These are phyloP conservation scores for Pinus taeda DNA, from an alignment of 75 land plant genomes.

Conservation along the genomic window DNA sequence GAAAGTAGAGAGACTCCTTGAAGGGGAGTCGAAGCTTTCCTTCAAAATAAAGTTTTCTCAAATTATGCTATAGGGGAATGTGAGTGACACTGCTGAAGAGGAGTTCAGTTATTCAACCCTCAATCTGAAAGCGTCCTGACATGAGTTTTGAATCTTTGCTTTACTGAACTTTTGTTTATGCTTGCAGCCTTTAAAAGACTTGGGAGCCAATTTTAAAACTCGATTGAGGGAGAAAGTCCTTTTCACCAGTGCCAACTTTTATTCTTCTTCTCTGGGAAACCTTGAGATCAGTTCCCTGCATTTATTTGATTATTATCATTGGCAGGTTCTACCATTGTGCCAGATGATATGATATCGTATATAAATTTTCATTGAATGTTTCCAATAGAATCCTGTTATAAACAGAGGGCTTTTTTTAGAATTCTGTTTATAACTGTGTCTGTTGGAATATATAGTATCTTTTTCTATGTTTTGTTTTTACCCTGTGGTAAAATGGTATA, in stretches of 20 bases:
- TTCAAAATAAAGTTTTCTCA: background rate
- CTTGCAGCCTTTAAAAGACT: background rate
- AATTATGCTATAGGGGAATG: conserved; percentile 1
- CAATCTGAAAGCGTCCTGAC: conserved; percentile 6
- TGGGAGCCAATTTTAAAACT: background rate
- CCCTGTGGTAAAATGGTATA: no score
- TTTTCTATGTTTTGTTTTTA: no score
- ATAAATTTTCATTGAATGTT: background rate
- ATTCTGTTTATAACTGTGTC: background rate
- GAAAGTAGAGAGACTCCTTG: conserved; percentile 25
- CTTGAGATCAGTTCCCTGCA: background rate
- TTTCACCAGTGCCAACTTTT: conserved; percentile 7
- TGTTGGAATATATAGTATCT: background rate
- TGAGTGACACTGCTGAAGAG: conserved; percentile 13
- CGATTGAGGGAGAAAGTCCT: conserved; percentile 14
- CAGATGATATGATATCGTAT: background rate
- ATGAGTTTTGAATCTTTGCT: background rate
- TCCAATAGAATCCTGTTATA: background rate
- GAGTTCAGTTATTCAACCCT: conserved; percentile 9
- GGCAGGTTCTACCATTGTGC: conserved; percentile 1
- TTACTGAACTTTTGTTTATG: background rate
- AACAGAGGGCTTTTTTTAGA: background rate
- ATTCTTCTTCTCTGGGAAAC: background rate
- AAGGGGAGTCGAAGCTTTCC: background rate
- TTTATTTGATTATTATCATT: conserved; percentile 3